These are phyloP conservation scores for Penicillium decumbens DNA, from an alignment of 2,329 filamentous ascomycete genomes.

Conservation along the genomic window DNA sequence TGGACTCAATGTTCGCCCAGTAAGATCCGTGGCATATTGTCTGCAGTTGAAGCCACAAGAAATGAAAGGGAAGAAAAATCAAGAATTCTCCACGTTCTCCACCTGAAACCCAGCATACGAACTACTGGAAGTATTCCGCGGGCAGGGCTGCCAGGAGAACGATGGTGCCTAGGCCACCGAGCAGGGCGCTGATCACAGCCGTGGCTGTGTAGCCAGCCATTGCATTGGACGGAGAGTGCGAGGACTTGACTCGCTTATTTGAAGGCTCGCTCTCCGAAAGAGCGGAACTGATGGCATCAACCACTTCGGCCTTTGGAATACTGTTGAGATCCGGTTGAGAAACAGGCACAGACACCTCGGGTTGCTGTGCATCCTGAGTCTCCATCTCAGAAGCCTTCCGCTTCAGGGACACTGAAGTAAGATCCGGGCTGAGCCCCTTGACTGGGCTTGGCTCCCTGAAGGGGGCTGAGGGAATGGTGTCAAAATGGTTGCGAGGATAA, in stretches of 20 bases:
- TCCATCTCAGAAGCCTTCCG: conserved; percentile 32
- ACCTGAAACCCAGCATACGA: neutral
- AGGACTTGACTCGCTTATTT: conserved; percentile 28
- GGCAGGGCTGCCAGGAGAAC: conserved; percentile 41
- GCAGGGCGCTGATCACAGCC: conserved; percentile 38
- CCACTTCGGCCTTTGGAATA: conserved; percentile 7
- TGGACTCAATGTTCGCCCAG: neutral
- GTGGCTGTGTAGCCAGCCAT: conserved; percentile 38
- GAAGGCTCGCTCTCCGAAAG: conserved; percentile 21
- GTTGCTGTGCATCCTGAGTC: conserved; percentile 27
- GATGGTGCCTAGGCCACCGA: conserved; percentile 42
- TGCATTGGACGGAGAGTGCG: conserved; percentile 13
- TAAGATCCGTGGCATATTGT: neutral
- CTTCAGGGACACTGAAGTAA: conserved; percentile 17
- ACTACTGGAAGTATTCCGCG: conserved; percentile 40
- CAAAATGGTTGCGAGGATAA: neutral
- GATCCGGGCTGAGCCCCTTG: neutral
- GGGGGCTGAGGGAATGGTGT: neutral
- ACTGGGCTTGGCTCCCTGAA: neutral
- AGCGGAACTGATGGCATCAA: conserved; percentile 11
- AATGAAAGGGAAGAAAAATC: neutral
- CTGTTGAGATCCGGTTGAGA: conserved; percentile 13
- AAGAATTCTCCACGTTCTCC: neutral
- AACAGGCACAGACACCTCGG: conserved; percentile 5
- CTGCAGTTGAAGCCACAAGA: neutral